These are phyloP conservation scores for Neurospora sp. DNA, from an alignment of 495 filamentous ascomycete genomes.

Conservation along the genomic window DNA sequence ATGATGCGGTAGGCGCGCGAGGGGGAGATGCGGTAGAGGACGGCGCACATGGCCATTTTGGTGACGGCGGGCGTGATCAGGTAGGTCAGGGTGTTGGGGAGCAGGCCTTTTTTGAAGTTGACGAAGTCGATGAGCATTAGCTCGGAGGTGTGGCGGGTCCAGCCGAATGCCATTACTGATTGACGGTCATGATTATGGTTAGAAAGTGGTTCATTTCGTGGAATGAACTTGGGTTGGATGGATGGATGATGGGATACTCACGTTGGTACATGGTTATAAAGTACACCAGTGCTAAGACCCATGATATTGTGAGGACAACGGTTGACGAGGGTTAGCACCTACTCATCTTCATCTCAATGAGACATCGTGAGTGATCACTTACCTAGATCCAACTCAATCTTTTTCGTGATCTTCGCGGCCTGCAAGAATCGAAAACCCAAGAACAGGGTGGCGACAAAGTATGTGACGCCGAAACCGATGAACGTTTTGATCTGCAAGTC, in stretches of 20 bases:
- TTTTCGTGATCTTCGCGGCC: conserved; percentile 2
- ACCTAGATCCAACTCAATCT: conserved; percentile 4
- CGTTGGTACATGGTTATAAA: conserved; percentile 1
- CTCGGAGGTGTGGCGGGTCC: conserved; percentile 5
- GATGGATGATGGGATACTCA: neutral
- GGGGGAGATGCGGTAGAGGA: conserved; percentile 11
- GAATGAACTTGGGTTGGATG: too few species aligned
- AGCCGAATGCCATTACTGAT: conserved; percentile 6
- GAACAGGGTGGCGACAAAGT: conserved; percentile 5
- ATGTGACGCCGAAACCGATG: conserved; percentile 5
- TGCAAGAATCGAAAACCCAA: conserved; percentile 6
- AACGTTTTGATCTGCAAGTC: conserved; percentile 1
- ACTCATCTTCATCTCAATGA: neutral
- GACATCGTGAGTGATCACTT: neutral
- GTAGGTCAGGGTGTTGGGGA: conserved; percentile 12
- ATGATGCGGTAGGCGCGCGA: conserved; percentile 2
- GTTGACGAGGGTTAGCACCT: neutral
- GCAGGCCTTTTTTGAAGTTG: conserved; percentile 8
- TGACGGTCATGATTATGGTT: neutral
- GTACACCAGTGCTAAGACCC: conserved; percentile 2
- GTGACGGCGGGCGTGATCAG: conserved; percentile 13
- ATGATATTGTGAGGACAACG: conserved; percentile 6
- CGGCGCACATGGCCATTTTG: conserved; percentile 13
- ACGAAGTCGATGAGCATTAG: conserved; percentile 1
- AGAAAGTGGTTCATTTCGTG: neutral